Percentiles rank a stretch among this genome's conserved stretches.
Evolutionary conservation across 352 stramenopile genomes (phyloP).

Genomic region (Phytophthora parvispora): DNA sequence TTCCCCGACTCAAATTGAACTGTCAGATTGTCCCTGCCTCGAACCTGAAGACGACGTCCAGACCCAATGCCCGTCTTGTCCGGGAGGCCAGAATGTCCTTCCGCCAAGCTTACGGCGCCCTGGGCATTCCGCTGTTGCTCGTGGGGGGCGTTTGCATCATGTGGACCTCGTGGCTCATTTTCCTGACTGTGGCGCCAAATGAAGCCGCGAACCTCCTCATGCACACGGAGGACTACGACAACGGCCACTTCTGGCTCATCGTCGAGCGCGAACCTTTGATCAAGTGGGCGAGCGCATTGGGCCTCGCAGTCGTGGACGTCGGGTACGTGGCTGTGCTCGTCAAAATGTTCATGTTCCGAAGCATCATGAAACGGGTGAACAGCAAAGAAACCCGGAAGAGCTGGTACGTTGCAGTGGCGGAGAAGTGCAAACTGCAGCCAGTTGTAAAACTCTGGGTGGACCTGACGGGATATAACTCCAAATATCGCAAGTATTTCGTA

Average conservation of each 20-base stretch:
- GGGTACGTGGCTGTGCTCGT: slow-evolving; percentile 21
- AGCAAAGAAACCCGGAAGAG: background rate
- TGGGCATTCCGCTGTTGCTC: slow-evolving; percentile 24
- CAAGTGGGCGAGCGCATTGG: slow-evolving; percentile 12
- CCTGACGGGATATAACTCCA: slow-evolving; percentile 24
- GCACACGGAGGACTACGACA: slow-evolving; percentile 34
- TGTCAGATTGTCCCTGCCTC: too few relatives aligned
- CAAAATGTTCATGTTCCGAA: slow-evolving; percentile 28
- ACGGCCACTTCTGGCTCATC: slow-evolving; percentile 43
- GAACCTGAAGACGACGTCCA: too few relatives aligned
- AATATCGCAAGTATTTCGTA: slow-evolving; percentile 23
- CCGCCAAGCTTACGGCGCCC: slow-evolving; percentile 22
- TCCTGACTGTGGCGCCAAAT: slow-evolving; percentile 30
- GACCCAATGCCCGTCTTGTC: slow-evolving; percentile 1
- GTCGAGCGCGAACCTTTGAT: slow-evolving; percentile 17
- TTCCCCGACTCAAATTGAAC: background rate
- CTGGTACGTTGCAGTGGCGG: slow-evolving; percentile 9
- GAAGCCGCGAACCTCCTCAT: slow-evolving; percentile 37
- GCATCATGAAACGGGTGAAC: background rate
- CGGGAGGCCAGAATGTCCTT: slow-evolving; percentile 7
- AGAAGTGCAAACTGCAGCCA: slow-evolving; percentile 8
- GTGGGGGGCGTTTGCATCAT: slow-evolving; percentile 21
- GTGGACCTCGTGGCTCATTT: slow-evolving; percentile 39
- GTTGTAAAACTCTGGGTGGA: slow-evolving; percentile 5
- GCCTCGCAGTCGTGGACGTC: slow-evolving; percentile 19